Evolutionary conservation across 2,329 filamentous ascomycete genomes (phyloP).

Genomic region (Clathrospora elynae): DNA sequence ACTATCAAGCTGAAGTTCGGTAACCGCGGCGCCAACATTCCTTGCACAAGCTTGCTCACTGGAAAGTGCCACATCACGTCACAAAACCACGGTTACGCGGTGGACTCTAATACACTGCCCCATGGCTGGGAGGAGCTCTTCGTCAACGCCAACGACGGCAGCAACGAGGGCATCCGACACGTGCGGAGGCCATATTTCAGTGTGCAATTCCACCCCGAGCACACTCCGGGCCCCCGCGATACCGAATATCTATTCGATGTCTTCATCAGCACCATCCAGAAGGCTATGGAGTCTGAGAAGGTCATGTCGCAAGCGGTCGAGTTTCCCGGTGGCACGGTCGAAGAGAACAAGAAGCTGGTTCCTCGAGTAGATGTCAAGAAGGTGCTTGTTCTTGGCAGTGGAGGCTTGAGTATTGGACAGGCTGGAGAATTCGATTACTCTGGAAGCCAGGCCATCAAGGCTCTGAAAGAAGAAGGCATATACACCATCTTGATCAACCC

Average conservation of each 20-base stretch:
- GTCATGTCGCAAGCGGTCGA: constrained; percentile 74
- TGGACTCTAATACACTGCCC: constrained; percentile 77
- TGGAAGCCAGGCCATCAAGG: constrained; percentile 97
- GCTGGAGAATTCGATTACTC: constrained; percentile 99
- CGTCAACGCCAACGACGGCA: constrained; percentile 96
- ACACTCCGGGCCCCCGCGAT: constrained; percentile 90
- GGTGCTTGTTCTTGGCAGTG: constrained; percentile 89
- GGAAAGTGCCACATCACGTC: constrained; percentile 99
- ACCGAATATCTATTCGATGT: constrained; percentile 98
- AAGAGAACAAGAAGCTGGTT: constrained; percentile 76
- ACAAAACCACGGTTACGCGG: constrained; percentile 96
- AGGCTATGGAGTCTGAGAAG: constrained; percentile 69
- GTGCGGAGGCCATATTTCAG: constrained; percentile 88
- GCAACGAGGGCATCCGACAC: constrained; percentile 97
- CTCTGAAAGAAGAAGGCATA: constrained; percentile 94
- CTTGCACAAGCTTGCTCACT: constrained; percentile 92
- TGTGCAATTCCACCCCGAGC: constrained; percentile 99
- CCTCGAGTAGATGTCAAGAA: constrained; percentile 89
- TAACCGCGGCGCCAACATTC: constrained; percentile 98
- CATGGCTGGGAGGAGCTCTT: constrained; percentile 90
- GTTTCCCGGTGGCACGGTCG: constrained; percentile 83
- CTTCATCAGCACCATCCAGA: constrained; percentile 83
- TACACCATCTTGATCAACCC: constrained; percentile 99
- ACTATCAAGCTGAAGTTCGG: constrained; percentile 99
- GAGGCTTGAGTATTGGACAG: constrained; percentile 95